These are phyloP conservation scores for Geosmithia putterillii DNA, from an alignment of 2,329 filamentous ascomycete species.

Conservation along the genomic window DNA sequence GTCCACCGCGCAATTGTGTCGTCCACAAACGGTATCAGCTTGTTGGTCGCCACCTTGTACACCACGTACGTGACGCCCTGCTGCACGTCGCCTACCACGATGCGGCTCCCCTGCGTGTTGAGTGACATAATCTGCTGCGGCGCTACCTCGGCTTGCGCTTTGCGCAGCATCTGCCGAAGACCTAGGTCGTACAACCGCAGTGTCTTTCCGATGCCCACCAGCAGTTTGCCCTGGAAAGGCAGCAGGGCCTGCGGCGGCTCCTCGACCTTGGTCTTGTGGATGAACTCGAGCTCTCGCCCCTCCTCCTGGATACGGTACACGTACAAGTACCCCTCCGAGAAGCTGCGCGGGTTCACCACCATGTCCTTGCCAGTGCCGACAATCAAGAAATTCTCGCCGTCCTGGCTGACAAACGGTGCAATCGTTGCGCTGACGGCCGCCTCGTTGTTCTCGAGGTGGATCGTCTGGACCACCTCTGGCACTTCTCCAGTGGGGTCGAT, in stretches of 20 bases:
- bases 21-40: constrained; percentile 84
- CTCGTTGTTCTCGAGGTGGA: constrained; percentile 83
- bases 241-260: constrained; percentile 81
- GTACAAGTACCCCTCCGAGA: constrained; percentile 72
- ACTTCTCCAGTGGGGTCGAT: constrained; percentile 74
- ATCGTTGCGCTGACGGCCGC: constrained; percentile 77
- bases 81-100: constrained; percentile 84
- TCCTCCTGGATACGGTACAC: constrained; percentile 83
- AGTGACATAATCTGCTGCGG: constrained; percentile 79
- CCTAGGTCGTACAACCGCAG: constrained; percentile 87
- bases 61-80: constrained; percentile 87
- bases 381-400: constrained; percentile 81
- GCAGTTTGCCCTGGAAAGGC: constrained; percentile 81
- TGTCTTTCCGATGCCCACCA: constrained; percentile 74
- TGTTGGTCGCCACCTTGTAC: constrained; percentile 86
- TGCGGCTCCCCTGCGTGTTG: constrained; percentile 80
- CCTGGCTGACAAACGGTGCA: constrained; percentile 78
- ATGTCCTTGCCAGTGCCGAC: constrained; percentile 92
- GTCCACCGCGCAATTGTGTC: constrained; percentile 86
- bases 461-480: constrained; percentile 53
- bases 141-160: constrained; percentile 70
- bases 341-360: constrained; percentile 63
- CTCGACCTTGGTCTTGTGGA: constrained; percentile 91
- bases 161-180: constrained; percentile 83
- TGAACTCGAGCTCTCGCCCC: constrained; percentile 82